Evolutionary conservation across 2,329 filamentous ascomycete genomes (phyloP).

Genomic region (Boeremia exigua): DNA sequence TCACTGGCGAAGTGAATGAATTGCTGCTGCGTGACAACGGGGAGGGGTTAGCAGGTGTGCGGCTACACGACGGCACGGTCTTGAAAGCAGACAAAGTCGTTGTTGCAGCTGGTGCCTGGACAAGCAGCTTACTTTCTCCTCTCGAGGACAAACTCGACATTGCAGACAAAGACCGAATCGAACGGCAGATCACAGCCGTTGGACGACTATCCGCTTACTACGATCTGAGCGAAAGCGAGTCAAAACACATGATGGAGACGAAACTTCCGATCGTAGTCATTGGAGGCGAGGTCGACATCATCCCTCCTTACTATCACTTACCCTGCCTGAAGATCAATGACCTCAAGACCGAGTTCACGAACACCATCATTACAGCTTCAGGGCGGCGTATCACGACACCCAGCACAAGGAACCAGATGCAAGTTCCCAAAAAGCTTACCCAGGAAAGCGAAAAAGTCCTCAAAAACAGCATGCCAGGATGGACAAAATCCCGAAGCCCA

Average conservation of each 20-base stretch:
- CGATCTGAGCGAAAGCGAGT: conserved; percentile 57
- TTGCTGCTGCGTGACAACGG: conserved; percentile 51
- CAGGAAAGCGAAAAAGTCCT: conserved; percentile 48
- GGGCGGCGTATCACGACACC: conserved; percentile 62
- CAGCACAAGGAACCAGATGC: conserved; percentile 53
- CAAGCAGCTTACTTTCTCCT: conserved; percentile 59
- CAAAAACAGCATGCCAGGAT: conserved; percentile 38
- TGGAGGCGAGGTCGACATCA: conserved; percentile 54
- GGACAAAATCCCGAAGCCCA: conserved; percentile 41
- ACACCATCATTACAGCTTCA: conserved; percentile 55
- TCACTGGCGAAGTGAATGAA: conserved; percentile 52
- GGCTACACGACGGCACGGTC: conserved; percentile 54
- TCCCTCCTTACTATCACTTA: conserved; percentile 57
- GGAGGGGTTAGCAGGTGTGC: conserved; percentile 52
- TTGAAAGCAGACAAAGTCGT: conserved; percentile 61
- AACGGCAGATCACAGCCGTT: conserved; percentile 63
- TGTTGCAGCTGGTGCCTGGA: conserved; percentile 64
- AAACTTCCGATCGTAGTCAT: conserved; percentile 62
- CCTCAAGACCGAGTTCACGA: conserved; percentile 62
- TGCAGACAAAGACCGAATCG: conserved; percentile 54
- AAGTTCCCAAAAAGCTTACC: conserved; percentile 51
- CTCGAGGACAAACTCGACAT: conserved; percentile 53
- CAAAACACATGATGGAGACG: conserved; percentile 51
- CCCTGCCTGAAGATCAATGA: conserved; percentile 66
- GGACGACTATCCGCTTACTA: conserved; percentile 67